Conservation (phyloP, 345 rosid species). For the Citropsis articulata region DNA sequence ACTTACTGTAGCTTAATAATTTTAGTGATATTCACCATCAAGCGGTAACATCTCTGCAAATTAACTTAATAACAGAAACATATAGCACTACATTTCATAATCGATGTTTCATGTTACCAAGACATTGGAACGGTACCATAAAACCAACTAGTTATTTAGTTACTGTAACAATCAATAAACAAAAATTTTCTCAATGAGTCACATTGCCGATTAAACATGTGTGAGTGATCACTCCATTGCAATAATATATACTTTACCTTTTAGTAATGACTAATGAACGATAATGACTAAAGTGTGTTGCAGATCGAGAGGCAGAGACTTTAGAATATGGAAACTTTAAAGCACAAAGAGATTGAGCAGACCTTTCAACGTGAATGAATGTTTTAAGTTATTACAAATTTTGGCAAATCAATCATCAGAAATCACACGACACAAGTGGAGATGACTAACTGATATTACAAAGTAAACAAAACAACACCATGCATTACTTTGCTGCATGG, state of each 20-base stretch:
- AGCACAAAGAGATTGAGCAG: not conserved
- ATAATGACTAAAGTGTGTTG: not conserved
- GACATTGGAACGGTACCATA: not conserved
- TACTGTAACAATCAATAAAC: not conserved
- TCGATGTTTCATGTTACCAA: not conserved
- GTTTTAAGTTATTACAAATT: not conserved
- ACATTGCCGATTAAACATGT: not conserved
- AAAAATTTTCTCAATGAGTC: not conserved
- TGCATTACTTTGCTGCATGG: not conserved
- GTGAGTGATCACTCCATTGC: not conserved
- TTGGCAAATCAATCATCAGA: not conserved
- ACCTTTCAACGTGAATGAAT: no score
- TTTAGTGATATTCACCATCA: not conserved
- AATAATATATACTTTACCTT: not conserved
- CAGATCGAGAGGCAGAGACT: not conserved
- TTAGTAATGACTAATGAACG: not conserved
- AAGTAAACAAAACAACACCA: not conserved
- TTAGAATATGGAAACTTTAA: not conserved
- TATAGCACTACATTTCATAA: not conserved
- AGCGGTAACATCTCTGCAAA: not conserved
- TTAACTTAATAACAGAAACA: not conserved
- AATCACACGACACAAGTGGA: not conserved
- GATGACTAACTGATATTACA: not conserved
- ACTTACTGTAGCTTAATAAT: no score
- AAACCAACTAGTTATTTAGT: not conserved